phyloP scores from a whole-genome alignment of 441 rosid genomes.

The Croton setiger region DNA sequence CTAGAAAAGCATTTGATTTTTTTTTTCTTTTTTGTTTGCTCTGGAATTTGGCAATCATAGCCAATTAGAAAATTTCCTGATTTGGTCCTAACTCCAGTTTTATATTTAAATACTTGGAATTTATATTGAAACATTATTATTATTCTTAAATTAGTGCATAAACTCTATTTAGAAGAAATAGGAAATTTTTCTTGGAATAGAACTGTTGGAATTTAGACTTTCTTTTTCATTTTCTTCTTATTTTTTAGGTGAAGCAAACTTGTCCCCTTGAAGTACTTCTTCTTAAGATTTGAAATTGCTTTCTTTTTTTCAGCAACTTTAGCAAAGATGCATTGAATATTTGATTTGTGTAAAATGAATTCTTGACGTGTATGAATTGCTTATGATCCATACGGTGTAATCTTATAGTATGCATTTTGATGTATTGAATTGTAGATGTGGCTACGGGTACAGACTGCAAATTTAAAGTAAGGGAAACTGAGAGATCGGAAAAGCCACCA shows the following conservation, averaged over 20 bases:
- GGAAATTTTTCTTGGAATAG: too few species aligned
- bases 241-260: too few species aligned
- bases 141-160: too few species aligned
- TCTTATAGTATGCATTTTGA: conserved; percentile 9
- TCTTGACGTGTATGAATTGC: neutral
- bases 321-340: neutral
- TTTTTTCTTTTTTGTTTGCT: too few species aligned
- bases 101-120: too few species aligned
- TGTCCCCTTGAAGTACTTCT: neutral
- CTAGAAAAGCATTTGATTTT: neutral
- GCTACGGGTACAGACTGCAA: conserved; percentile 36
- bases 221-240: too few species aligned
- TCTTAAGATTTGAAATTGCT: neutral
- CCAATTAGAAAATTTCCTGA: too few species aligned
- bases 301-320: neutral
- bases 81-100: too few species aligned
- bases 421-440: conserved; percentile 37
- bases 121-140: too few species aligned
- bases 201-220: too few species aligned
- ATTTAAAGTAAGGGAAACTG: conserved; percentile 27
- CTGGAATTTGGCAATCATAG: too few species aligned
- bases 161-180: too few species aligned
- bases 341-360: neutral
- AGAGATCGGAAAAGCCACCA: conserved; percentile 24
- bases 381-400: neutral